Evolutionary conservation across 2,329 filamentous ascomycete genomes (phyloP), one percentile per base, ranked within the genome.

Genomic region (Fusarium nodosum): DNA sequence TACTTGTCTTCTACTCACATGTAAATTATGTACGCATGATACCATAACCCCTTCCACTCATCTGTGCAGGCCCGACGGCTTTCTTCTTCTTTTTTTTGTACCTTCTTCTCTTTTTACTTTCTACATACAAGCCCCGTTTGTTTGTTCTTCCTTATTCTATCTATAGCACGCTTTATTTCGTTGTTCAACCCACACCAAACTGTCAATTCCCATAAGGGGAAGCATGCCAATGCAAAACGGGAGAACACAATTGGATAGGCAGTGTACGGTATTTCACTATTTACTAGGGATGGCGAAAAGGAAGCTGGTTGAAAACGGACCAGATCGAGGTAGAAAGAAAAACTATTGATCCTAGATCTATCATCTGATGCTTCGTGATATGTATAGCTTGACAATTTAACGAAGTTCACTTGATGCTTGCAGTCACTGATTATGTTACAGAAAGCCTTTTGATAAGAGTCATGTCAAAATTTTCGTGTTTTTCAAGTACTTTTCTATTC

Each of bases 21-120:
- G 67, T 53, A 33, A 62, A 60, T 56, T 69, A 56, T 66, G 64
- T 68, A 72, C 63, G 61, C 64, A 73, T 67, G 69, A 70, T 72
- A 69, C 64, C 71, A 74, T 59, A 64, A 46, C 34, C 42, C 41
- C 48, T 65, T 60, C 56, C 42, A 56, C 56, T 51, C 56, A 64
- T 54, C 53, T 52, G 34, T 52, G 22, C 28, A 46, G 63, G 67
- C 42, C 47, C 31, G 45, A 71, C 64, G 52, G 64, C 55, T 68
- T 59, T 54, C 30, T 33, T 56, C 18, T 51, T 24, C n/a, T 50
- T 36, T 31, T 52, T 51, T 38, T 57, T 64, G 48, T 54, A 58
- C 48, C 38, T 42, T 59, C 41, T 42, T 59, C 42, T 28, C 38
- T 73, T 61, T 61, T 18, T 56, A 45, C 48, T 66, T 56, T 58